Evolutionary conservation across 2,329 filamentous ascomycete species (phyloP), one percentile per base, ranked within the genome.

Genomic region (Leptographium flavum): DNA sequence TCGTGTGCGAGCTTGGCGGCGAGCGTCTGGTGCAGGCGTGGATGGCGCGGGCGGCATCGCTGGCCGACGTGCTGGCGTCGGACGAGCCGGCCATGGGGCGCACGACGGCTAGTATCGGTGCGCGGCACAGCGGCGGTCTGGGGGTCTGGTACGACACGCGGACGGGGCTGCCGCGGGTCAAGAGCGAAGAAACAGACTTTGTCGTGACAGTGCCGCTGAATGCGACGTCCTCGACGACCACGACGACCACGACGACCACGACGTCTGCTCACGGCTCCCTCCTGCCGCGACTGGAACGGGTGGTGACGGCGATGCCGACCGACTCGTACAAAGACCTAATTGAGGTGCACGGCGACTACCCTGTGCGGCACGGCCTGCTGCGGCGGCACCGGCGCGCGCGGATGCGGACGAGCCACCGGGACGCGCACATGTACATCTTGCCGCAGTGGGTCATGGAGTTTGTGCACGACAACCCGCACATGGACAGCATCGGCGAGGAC

Each of bases 351-450:
- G 85, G 83, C 50, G 73, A 74, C 13, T 70, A 88, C 39, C 79
- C 84, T 1, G 64, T 94, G 37, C 79, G 90, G 3, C 82, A 90
- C 56, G 78, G 79, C 4, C 70, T 95, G 27, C 66, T 95, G 13
- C 74, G 78, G 47, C 77, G 76, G 52, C 81, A 94, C 56, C 79
- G 85, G 10, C 76, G 78, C 30, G 70, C 94, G 36, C 81, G 81
- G 54, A 82, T 95, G 71, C 71, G 88, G 48, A 90, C 80, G 14
- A 86, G 81, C 4, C 82, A 93, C 59, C 77, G 92, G 36, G 90
- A 96, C 59, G 85, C 90, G 0, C 90, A 96, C 58, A 82, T 96
- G 47, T 98, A 98, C 62, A 78, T 98, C 50, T 85, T 98, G 53
- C 92, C 92, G 0, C 79, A 78, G 53, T 96, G 92, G 90, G 74